A percentile compares a stretch with the other conserved stretches of the same genome.
Conservation (phyloP, 495 filamentous ascomycete species). For the Penicillium goetzii region DNA sequence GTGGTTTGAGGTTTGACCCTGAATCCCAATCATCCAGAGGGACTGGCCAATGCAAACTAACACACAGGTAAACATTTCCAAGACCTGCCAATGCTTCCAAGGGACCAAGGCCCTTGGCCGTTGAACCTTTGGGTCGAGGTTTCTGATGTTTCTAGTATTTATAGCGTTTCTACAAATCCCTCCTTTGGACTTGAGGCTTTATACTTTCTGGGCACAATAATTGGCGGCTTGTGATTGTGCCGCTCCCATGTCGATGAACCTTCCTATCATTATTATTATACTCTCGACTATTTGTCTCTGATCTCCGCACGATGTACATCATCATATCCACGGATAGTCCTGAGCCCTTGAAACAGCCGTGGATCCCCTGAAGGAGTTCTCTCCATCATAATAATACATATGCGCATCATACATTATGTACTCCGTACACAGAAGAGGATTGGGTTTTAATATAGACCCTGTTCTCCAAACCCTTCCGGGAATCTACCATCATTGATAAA, state of each 20-base stretch:
- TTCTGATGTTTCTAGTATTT: slow-evolving; percentile 7
- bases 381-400: too few relatives aligned
- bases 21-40: not conserved
- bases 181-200: not conserved
- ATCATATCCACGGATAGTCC: not conserved
- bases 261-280: not conserved
- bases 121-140: not conserved
- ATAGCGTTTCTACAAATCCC: not conserved
- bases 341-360: not conserved
- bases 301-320: slow-evolving; percentile 1
- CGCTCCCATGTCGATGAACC: not conserved
- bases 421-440: too few relatives aligned
- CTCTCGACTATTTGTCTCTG: not conserved
- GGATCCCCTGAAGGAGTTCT: not conserved
- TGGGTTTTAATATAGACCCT: too few relatives aligned
- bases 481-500: not conserved
- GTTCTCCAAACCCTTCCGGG: not conserved
- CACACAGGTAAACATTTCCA: not conserved
- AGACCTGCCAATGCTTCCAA: slow-evolving; percentile 5
- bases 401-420: too few relatives aligned
- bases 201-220: not conserved
- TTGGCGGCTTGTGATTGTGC: not conserved
- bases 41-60: not conserved
- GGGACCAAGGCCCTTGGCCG: not conserved
- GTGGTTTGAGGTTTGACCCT: slow-evolving; percentile 4